These are phyloP conservation scores for Neurospora tetrasperma DNA, from an alignment of 495 filamentous ascomycete genomes.

Conservation along the genomic window DNA sequence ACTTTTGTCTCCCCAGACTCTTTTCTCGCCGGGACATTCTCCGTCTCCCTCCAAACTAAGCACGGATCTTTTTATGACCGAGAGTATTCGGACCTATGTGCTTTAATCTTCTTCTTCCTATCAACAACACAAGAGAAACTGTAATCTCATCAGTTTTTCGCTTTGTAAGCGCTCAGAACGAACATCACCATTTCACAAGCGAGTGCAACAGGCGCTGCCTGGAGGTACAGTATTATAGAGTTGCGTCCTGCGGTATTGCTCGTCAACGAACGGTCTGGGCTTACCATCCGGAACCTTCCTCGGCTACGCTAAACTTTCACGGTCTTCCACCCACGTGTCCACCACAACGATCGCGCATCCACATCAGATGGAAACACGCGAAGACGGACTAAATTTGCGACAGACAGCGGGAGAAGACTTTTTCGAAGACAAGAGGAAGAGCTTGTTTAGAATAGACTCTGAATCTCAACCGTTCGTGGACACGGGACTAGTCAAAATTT, in stretches of 20 bases:
- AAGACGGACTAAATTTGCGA: not conserved
- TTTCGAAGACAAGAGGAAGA: not conserved
- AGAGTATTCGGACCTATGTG: too few relatives aligned
- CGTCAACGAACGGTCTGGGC: not conserved
- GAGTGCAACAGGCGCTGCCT: not conserved
- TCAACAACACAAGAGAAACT: not conserved
- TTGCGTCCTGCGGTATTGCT: not conserved
- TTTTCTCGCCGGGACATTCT: not conserved
- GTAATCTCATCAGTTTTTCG: not conserved
- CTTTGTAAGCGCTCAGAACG: not conserved
- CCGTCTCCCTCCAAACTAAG: not conserved
- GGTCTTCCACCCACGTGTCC: not conserved
- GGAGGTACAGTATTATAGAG: not conserved
- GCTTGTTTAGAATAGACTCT: not conserved
- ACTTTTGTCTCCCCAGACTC: not conserved
- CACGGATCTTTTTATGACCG: too few relatives aligned
- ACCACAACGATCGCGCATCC: not conserved
- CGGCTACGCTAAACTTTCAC: not conserved
- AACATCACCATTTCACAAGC: not conserved
- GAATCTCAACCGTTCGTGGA: not conserved
- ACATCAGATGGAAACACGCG: not conserved
- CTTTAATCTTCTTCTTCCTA: too few relatives aligned
- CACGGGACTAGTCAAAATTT: not conserved
- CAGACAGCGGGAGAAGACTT: not conserved
- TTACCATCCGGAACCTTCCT: not conserved